phyloP scores from a whole-genome alignment of 1,139 yeast species.

The Pichia sp. region DNA sequence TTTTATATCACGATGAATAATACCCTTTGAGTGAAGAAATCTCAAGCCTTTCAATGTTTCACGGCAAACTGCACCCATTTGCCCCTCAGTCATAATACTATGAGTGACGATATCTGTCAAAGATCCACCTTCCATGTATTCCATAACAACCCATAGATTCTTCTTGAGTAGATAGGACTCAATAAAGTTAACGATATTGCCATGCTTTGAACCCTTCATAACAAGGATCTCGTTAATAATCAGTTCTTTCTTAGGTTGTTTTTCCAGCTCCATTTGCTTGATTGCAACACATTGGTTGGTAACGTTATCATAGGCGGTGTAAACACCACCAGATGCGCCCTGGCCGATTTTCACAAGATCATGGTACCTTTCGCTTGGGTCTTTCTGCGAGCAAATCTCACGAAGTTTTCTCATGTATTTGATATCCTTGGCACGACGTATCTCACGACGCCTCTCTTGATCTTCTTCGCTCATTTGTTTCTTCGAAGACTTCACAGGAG shows the following conservation, averaged over 20 bases:
- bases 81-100: slow-evolving; percentile 95
- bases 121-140: slow-evolving; percentile 97
- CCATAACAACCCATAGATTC: slow-evolving; percentile 96
- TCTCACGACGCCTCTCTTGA: slow-evolving; percentile 56
- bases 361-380: slow-evolving; percentile 71
- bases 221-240: slow-evolving; percentile 91
- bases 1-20: slow-evolving; percentile 93
- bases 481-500: slow-evolving; percentile 41
- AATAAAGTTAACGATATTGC: slow-evolving; percentile 86
- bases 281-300: slow-evolving; percentile 75
- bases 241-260: slow-evolving; percentile 92
- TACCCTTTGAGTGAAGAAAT: slow-evolving; percentile 88
- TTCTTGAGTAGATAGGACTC: slow-evolving; percentile 72
- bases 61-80: slow-evolving; percentile 92
- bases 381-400: slow-evolving; percentile 79
- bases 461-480: slow-evolving; percentile 56
- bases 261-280: slow-evolving; percentile 89
- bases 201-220: slow-evolving; percentile 87
- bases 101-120: slow-evolving; percentile 93
- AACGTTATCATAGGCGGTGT: slow-evolving; percentile 72
- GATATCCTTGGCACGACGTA: slow-evolving; percentile 54
- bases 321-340: slow-evolving; percentile 98
- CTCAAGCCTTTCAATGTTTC: slow-evolving; percentile 83
- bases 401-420: slow-evolving; percentile 61
- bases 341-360: slow-evolving; percentile 85